Base-by-base conservation (phyloP, 2,329 filamentous ascomycete species). In the Curvularia eragrostidis region DNA sequence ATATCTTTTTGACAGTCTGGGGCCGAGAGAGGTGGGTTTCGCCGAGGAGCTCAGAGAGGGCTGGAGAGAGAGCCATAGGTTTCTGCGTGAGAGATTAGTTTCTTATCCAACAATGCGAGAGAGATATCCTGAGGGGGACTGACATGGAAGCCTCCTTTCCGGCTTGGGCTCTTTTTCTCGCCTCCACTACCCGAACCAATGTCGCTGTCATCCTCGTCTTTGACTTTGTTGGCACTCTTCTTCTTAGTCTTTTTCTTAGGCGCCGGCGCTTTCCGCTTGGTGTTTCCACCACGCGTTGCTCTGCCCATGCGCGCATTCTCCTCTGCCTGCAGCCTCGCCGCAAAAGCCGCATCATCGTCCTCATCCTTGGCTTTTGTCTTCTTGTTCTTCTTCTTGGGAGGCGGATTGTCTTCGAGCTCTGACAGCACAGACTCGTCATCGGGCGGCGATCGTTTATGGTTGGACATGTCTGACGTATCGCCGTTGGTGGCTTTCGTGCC, bases 1-100 rank as follows among this genome's bases (percentile, higher is more conserved):
- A 99, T 52, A 99, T 88, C 75, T 91, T 91, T 82, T 98, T 98
- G 69, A 99, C 95, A 0, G 94, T 94, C 76, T 98, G 93, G 0
- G 95, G 94, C 39, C 95, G 90, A 15, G 95, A 96, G 21, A 99
- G 85, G 88, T 97, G 86, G 13, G 85, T 81, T 71, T 91, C 89
- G 46, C 89, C 90, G 55, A 90, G 85, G 19, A 95, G 80, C 56
- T 87, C 87, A 1, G 88, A 84, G 21, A 95, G 83, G 12, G 89
- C 84, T 50, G 83, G 81, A 66, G 90, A 93, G 47, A 95, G 85
- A 58, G 86, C 86, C 76, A 93, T 91, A 1, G 89, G 89, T 80
- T 93, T 93, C 82, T 80, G 54, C 13, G 18, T 77, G 69, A 83
- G 79, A 60, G 73, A 18, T 26, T 34, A 75, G 26, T 10, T 10